Conservation (phyloP, 441 rosid species). For the Gossypium davidsonii region DNA sequence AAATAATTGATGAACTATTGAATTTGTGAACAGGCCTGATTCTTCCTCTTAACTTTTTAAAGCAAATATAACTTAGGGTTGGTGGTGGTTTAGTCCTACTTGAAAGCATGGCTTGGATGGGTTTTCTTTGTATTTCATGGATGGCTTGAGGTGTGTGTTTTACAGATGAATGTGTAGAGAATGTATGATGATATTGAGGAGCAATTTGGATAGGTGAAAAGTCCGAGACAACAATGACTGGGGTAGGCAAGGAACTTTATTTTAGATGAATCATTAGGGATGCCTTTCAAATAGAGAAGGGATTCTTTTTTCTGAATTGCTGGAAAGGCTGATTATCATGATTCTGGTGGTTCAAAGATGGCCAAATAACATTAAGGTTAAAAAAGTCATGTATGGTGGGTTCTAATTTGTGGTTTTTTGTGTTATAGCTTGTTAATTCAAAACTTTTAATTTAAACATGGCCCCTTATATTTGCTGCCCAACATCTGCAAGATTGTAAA, state of each 20-base stretch:
- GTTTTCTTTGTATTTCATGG: background rate
- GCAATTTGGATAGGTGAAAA: background rate
- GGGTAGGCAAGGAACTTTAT: background rate
- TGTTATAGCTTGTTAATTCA: background rate
- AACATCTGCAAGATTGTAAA: background rate
- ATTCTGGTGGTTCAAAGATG: constrained; percentile 4
- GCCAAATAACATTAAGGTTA: background rate
- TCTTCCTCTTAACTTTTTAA: background rate
- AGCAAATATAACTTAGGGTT: background rate
- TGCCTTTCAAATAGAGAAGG: background rate
- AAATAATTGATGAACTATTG: background rate
- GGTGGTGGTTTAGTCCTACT: background rate
- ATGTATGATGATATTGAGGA: background rate
- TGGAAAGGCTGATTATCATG: background rate
- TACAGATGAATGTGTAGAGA: constrained; percentile 3
- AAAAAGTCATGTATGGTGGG: background rate
- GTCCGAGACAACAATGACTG: background rate
- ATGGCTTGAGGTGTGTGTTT: background rate
- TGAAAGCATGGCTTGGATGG: background rate
- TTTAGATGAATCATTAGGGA: background rate
- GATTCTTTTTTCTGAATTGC: background rate
- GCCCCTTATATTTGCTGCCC: background rate
- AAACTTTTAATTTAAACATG: background rate
- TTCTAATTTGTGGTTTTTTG: background rate
- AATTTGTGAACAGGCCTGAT: background rate